Evolutionary conservation across 257 asterid species (phyloP), one percentile per base, ranked within the genome.

Genomic region (Lycium barbarum): DNA sequence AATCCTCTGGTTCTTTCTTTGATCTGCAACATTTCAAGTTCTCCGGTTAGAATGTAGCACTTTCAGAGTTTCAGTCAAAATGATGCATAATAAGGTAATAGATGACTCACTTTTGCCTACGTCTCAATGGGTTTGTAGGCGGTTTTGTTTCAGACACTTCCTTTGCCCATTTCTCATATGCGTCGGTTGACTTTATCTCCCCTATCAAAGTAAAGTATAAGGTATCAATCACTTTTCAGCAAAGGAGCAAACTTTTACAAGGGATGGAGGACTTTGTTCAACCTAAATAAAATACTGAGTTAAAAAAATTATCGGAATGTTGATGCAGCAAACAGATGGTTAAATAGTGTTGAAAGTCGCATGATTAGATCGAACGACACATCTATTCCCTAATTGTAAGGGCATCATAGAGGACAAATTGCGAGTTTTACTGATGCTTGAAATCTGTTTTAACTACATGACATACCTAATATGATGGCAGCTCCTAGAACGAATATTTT

Each of bases 161-260:
- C 91, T 94, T 95, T 81, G 92, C 91, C 98, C 99, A 97, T 93
- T 93, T 95, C 85, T 88, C 92, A 36, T 91, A 97, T 2, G 94
- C 92, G 85, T 91, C 93, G 73, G 97, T 93, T 47, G 95, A 89
- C 86, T 94, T 91, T 68, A 92, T 62, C 18, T 88, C 94, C 65
- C 98, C 99, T 97, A 0, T 66, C 87, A 49, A 83, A 47, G 76
- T n/a, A 82, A 83, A 79, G 18, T 53, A 40, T 55, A 63, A 33
- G 71, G 47, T 26, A 9, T 0, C 5, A 33, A 22, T 22, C 45
- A 26, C 63, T 51, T 26, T 0, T n/a, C 5, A 51, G 26, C 1
- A 51, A 76, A 76, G 63, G 4, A 20, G 10, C 1, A 3, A 76
- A 76, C 1, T 1, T 7, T 8, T 51, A 7, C 0, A 61, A 51